Evolutionary conservation across 148 eudicot species (phyloP).

Genomic region (Rhododendron ferrugineum): DNA sequence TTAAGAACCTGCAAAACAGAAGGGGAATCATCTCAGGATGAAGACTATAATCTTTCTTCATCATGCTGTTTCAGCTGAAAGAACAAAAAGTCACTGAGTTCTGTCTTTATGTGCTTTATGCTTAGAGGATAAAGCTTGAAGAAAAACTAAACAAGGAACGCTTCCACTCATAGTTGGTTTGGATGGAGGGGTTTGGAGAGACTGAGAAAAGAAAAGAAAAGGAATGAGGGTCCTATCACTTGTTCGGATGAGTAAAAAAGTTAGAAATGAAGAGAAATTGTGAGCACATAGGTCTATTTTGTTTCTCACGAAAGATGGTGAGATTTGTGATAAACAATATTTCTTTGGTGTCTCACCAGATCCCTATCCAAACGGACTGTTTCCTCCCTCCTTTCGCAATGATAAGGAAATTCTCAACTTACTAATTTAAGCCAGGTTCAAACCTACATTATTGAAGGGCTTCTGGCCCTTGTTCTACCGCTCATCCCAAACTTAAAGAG

Average conservation of each 20-base stretch:
- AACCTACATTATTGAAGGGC: not conserved
- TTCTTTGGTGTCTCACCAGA: not conserved
- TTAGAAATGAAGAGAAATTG: not conserved
- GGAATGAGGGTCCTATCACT: not conserved
- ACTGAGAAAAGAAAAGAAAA: not conserved
- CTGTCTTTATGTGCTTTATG: not conserved
- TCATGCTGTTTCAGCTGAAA: not conserved
- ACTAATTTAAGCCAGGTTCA: not conserved
- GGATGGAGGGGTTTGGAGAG: not conserved
- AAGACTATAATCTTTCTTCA: not conserved
- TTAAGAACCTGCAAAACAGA: constrained; percentile 60
- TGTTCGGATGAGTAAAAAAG: not conserved
- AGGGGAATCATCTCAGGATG: not conserved
- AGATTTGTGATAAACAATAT: no score
- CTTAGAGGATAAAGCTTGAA: not conserved
- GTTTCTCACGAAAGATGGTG: no score
- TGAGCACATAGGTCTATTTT: not conserved
- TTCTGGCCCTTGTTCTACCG: not conserved
- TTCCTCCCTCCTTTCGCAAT: not conserved
- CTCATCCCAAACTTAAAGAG: not conserved
- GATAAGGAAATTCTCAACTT: not conserved
- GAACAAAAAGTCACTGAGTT: not conserved
- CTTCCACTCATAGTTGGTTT: not conserved
- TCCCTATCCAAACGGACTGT: not conserved
- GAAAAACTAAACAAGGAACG: not conserved